These are phyloP conservation scores for Podospora pseudocomata DNA, from an alignment of 495 filamentous ascomycete genomes.

Conservation along the genomic window DNA sequence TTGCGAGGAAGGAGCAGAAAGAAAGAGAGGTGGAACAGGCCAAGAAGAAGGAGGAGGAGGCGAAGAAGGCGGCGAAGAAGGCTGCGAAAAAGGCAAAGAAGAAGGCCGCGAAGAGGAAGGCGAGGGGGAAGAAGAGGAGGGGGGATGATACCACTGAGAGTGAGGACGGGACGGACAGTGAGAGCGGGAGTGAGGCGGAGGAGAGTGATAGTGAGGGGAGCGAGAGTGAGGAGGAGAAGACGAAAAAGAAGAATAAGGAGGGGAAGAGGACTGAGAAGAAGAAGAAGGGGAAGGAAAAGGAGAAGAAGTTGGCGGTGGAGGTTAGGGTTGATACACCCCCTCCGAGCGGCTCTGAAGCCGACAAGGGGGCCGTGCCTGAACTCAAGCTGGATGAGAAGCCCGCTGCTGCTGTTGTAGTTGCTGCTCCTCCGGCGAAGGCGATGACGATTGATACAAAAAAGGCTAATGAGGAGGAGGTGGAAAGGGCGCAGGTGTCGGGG, in stretches of 20 bases:
- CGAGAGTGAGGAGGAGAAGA: constrained; percentile 9
- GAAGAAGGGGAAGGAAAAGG: not conserved
- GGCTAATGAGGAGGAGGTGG: constrained; percentile 24
- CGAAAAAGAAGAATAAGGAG: constrained; percentile 19
- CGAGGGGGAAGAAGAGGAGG: constrained; percentile 9
- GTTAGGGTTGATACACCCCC: constrained; percentile 5
- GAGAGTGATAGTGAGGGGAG: constrained; percentile 10
- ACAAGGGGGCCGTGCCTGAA: constrained; percentile 7
- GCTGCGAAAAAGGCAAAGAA: constrained; percentile 29
- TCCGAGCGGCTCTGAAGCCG: constrained; percentile 2
- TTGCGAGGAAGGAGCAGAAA: constrained; percentile 54
- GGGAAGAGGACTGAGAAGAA: not conserved
- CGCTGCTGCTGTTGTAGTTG: constrained; percentile 8
- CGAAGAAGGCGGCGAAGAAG: constrained; percentile 29
- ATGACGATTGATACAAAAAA: constrained; percentile 22
- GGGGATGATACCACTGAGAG: not conserved
- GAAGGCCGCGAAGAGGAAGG: constrained; percentile 24
- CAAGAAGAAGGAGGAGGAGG: constrained; percentile 31
- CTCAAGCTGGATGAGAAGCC: constrained; percentile 7
- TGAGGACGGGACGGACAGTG: not conserved
- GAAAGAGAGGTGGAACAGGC: constrained; percentile 46
- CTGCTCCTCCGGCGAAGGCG: not conserved
- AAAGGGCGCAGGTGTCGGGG: constrained; percentile 16
- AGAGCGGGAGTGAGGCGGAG: constrained; percentile 14
- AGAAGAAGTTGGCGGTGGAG: not conserved